These are phyloP conservation scores for Uronychia binucleata DNA, from an alignment of 73 alveolate genomes.

Conservation along the genomic window DNA sequence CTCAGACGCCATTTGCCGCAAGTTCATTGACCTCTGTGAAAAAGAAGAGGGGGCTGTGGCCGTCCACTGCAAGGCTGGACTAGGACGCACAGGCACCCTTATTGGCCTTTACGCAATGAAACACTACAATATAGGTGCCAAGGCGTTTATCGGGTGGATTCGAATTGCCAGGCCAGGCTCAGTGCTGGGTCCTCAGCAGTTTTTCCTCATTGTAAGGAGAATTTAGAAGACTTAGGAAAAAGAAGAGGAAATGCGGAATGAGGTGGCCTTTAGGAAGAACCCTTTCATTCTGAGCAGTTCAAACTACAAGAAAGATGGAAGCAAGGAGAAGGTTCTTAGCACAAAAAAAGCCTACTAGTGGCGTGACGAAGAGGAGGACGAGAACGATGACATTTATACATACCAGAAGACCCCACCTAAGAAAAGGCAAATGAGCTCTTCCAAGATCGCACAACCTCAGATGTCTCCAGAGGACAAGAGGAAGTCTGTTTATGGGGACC, in stretches of 20 bases:
- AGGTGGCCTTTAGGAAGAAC: slow-evolving; percentile 1
- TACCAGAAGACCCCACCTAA: not conserved
- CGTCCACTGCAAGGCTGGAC: slow-evolving; percentile 98
- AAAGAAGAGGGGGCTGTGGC: slow-evolving; percentile 89
- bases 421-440: not conserved
- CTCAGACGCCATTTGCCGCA: slow-evolving; percentile 75
- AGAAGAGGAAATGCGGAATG: slow-evolving; percentile 1
- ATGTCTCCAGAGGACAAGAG: slow-evolving; percentile 48
- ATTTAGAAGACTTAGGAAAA: not conserved
- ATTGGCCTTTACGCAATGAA: slow-evolving; percentile 84
- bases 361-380: too few species aligned
- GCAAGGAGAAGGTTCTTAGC: too few species aligned
- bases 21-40: slow-evolving; percentile 84
- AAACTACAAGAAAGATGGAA: too few species aligned
- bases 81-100: slow-evolving; percentile 97
- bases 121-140: slow-evolving; percentile 71
- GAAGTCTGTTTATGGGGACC: slow-evolving; percentile 29
- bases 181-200: slow-evolving; percentile 86
- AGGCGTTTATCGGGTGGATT: slow-evolving; percentile 85
- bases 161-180: slow-evolving; percentile 92
- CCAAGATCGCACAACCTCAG: not conserved
- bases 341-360: too few species aligned
- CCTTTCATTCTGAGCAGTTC: not conserved
- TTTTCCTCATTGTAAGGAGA: slow-evolving; percentile 58
- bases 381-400: too few species aligned